These are phyloP conservation scores for Vaccinium vitisidaea DNA, from an alignment of 148 eudicot species.

Conservation along the genomic window DNA sequence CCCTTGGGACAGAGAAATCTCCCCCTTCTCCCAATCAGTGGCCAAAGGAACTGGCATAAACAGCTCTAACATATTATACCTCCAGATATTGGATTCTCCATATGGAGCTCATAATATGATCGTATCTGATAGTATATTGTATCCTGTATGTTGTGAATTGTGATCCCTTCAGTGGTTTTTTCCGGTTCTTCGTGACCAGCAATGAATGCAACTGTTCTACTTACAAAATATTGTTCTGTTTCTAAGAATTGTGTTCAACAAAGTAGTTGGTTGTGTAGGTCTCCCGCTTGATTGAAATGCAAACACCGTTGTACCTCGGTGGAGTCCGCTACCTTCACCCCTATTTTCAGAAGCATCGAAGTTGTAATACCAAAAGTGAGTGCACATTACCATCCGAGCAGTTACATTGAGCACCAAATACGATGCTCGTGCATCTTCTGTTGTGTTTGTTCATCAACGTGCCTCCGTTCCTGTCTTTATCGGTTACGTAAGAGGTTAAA, in stretches of 20 bases:
- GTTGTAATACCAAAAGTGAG: conserved; percentile 20
- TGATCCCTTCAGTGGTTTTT: background rate
- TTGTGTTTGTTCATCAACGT: conserved; percentile 3
- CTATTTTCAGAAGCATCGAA: conserved; percentile 40
- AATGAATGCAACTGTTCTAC: background rate
- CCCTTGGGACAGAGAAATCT: background rate
- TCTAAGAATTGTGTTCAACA: conserved; percentile 20
- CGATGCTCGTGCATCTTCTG: background rate
- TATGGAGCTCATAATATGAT: background rate
- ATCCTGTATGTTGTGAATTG: background rate
- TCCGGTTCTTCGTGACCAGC: background rate
- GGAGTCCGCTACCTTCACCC: conserved; percentile 77
- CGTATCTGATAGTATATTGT: background rate
- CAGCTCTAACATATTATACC: background rate
- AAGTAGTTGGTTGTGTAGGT: conserved; percentile 43
- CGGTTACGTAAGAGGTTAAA: background rate
- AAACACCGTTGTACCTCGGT: conserved; percentile 77
- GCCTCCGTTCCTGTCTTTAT: background rate
- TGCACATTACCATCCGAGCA: conserved; percentile 24
- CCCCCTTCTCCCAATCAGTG: background rate
- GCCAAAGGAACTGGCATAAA: background rate
- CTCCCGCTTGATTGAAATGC: conserved; percentile 97
- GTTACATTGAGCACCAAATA: conserved; percentile 8
- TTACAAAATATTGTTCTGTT: background rate
- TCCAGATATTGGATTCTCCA: background rate